Evolutionary conservation across 2,329 filamentous ascomycete species (phyloP).

Genomic region (Penicillium sp.): DNA sequence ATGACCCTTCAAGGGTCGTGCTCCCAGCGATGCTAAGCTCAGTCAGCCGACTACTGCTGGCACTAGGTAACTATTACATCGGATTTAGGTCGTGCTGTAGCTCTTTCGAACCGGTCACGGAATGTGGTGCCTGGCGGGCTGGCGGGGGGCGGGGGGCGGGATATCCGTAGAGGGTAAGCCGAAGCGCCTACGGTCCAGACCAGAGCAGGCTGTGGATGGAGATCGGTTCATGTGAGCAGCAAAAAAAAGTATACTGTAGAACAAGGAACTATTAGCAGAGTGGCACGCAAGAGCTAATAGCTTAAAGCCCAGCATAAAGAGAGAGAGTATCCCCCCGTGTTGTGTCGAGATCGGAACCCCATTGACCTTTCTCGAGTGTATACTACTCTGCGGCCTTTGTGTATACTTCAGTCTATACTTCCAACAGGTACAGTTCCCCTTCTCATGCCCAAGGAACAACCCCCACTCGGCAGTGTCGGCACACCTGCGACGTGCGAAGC

Average conservation of each 20-base stretch:
- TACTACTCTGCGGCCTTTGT: background rate
- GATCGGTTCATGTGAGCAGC: conserved; percentile 36
- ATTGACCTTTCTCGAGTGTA: background rate
- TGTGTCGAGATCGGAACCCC: background rate
- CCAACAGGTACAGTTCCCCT: background rate
- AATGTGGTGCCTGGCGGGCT: conserved; percentile 19
- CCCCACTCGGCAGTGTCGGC: background rate
- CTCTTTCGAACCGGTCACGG: background rate
- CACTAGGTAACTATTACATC: background rate
- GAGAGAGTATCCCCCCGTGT: background rate
- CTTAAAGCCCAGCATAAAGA: background rate
- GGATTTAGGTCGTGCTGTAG: background rate
- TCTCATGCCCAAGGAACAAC: conserved; percentile 2
- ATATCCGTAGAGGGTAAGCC: conserved; percentile 36
- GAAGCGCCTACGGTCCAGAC: conserved; percentile 29
- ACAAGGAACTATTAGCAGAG: no score
- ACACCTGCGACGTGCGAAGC: background rate
- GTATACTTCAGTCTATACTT: background rate
- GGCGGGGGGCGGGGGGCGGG: conserved; percentile 21
- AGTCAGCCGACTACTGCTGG: background rate
- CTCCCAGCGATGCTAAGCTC: conserved; percentile 14
- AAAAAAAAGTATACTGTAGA: conserved; percentile 12
- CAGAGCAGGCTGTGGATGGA: background rate
- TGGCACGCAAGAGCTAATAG: no score
- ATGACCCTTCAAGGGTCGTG: background rate